Evolutionary conservation across 768 basidiomycete species (phyloP), one percentile per base, ranked within the genome.

Genomic region (Candolleomyces efflorescens): DNA sequence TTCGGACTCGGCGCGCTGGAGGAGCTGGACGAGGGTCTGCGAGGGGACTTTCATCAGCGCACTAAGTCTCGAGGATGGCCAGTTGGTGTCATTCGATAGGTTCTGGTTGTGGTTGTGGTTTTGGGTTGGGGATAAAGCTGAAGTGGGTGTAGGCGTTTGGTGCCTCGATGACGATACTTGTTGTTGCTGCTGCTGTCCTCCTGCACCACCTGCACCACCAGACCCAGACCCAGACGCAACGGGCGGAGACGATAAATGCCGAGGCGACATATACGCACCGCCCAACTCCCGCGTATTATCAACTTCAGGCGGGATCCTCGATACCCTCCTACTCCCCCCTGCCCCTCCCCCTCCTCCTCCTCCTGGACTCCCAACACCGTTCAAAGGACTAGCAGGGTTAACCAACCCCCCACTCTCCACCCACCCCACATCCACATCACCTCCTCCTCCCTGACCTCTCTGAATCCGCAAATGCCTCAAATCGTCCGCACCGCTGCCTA

Each of bases 1-100:
- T 23, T 58, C 57, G 39, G 26, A 38, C 43, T 58, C 57, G 18
- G 57, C 41, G 9, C 44, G 20, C 2, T 27, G 10, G 27, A 58
- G 46, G n/a, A 58, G 20, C 41, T 45, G 43, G 1, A 53, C 43
- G 26, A 58, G 51, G 41, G 26, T 32, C 13, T 53, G 26, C 11
- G 22, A n/a, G 3, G 57, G 50, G 17, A 58, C 43, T 10, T n/a
- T 1, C 24, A 45, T 9, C 5, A 58, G 26, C 7, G 57, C 57
- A 12, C 32, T 39, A 11, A 38, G 38, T 36, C 57, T 5, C 12
- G 57, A 52, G 1, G 57, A 32, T 10, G 50, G 57, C 50, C 51
- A 52, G 36, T 51, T 51, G 26, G 26, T 17, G 46, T 48, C 46
- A 48, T 48, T 48, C 3, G 23, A n/a, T 22, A 6, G 46, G 3